Evolutionary conservation across 345 rosid species (phyloP), one percentile per base, ranked within the genome.

Genomic region (Clarkia xantiana): DNA sequence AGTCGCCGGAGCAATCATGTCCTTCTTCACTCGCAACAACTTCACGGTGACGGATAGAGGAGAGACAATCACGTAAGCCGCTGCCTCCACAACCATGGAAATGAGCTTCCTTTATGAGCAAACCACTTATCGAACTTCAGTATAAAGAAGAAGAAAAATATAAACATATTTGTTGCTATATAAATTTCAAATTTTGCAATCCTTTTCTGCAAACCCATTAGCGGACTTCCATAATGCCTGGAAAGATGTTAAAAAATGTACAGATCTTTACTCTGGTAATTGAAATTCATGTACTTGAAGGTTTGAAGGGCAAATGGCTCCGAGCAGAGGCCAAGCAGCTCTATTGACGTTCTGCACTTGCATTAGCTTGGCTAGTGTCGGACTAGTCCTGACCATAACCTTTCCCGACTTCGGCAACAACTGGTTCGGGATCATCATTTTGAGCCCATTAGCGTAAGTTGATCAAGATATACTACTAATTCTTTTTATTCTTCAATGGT

Each of bases 361-460:
- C 77, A 86, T 90, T 62, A 86, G 95, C 78, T 70, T 90, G 41
- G 95, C 91, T 20, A 90, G 97, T 16, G 94, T 90, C 1, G 97
- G 74, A 29, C 91, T 90, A 59, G 97, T 90, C 45, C 68, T 90
- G 3, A 90, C 94, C 15, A 90, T 90, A 41, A 86, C 97, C 23
- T 43, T 71, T 15, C 97, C 95, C 2, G 91, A 82, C 47, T 11
- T 81, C 10, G 97, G 97, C 56, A 90, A 86, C 67, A 90, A 80
- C 54, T 86, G 97, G 97, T 90, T 90, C 74, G 76, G 85, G 78
- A 62, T 90, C 40, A 80, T 75, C 11, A 38, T 58, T 48, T 73
- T 90, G 7, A 82, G 95, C 62, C 97, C 95, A 47, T 61, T 82
- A 43, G 97, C 97, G 97, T 90, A 73, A 80, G 94, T 63, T 10